Conservation (phyloP, 768 basidiomycete genomes). For the Suillus bovinus region DNA sequence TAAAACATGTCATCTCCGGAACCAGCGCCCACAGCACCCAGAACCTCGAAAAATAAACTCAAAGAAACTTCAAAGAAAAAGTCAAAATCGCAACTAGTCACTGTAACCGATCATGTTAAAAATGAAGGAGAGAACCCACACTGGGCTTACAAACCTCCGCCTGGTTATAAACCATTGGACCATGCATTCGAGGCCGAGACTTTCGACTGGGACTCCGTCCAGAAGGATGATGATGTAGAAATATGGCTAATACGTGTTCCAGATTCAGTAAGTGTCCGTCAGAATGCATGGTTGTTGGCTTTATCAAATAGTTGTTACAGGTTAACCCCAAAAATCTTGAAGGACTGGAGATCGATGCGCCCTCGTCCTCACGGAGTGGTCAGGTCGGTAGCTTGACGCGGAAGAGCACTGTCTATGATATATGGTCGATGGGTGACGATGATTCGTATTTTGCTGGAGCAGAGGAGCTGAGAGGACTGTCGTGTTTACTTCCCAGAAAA, state of each 20-base stretch:
- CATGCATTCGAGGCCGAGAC: constrained; percentile 43
- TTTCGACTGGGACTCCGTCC: constrained; percentile 71
- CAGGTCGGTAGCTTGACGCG: constrained; percentile 51
- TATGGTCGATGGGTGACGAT: constrained; percentile 61
- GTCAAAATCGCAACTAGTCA: constrained; percentile 6
- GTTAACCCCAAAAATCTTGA: constrained; percentile 67
- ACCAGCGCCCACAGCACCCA: constrained; percentile 9
- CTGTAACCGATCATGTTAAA: constrained; percentile 33
- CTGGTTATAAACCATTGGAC: constrained; percentile 49
- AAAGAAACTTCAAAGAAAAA: constrained; percentile 20
- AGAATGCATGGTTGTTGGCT: not conserved
- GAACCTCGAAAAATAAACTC: constrained; percentile 13
- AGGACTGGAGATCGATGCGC: constrained; percentile 46
- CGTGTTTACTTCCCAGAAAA: constrained; percentile 66
- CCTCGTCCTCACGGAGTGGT: constrained; percentile 39
- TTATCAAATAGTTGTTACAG: constrained; percentile 34
- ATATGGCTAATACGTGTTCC: constrained; percentile 74
- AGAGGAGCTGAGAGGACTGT: constrained; percentile 62
- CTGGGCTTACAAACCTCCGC: constrained; percentile 64
- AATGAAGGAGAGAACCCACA: constrained; percentile 56
- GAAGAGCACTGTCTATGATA: constrained; percentile 58
- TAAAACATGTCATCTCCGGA: constrained; percentile 28
- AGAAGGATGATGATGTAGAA: constrained; percentile 57
- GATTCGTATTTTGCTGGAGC: constrained; percentile 42
- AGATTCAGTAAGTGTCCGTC: constrained; percentile 50